Conservation (phyloP, 139 green algal species). For the Monoraphidium neglectum region DNA sequence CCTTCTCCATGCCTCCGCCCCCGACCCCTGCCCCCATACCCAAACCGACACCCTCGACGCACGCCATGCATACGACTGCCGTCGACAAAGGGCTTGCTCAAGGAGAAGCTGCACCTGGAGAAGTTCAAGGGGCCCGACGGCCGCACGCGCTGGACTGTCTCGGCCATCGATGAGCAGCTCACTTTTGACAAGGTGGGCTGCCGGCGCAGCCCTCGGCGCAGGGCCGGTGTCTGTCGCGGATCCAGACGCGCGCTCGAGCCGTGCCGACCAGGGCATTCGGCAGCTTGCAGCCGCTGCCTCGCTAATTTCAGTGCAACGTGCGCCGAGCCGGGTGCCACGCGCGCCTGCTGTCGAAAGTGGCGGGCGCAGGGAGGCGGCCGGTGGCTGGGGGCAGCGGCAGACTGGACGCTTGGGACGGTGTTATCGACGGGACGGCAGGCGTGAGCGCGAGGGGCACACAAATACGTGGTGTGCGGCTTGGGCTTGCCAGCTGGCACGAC, state of each 20-base stretch:
- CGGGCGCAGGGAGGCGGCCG: background rate
- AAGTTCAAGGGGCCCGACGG: constrained; percentile 57
- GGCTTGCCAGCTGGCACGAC: too few species aligned
- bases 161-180: constrained; percentile 75
- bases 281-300: background rate
- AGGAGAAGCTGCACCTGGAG: constrained; percentile 83
- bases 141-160: constrained; percentile 61
- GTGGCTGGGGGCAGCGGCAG: too few species aligned
- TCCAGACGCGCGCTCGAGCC: background rate
- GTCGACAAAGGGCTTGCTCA: constrained; percentile 58
- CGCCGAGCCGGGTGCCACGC: background rate
- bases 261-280: background rate
- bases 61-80: too few species aligned
- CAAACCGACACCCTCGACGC: background rate
- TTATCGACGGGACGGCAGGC: too few species aligned
- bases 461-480: too few species aligned
- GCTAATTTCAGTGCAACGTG: constrained; percentile 2
- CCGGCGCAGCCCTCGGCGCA: background rate
- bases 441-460: too few species aligned
- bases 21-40: background rate
- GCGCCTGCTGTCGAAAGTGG: background rate
- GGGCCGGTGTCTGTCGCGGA: background rate
- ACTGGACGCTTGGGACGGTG: too few species aligned
- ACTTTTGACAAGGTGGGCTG: constrained; percentile 83
- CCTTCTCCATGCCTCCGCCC: background rate